Evolutionary conservation across 345 rosid species (phyloP).

Genomic region (Durio zibethinus): DNA sequence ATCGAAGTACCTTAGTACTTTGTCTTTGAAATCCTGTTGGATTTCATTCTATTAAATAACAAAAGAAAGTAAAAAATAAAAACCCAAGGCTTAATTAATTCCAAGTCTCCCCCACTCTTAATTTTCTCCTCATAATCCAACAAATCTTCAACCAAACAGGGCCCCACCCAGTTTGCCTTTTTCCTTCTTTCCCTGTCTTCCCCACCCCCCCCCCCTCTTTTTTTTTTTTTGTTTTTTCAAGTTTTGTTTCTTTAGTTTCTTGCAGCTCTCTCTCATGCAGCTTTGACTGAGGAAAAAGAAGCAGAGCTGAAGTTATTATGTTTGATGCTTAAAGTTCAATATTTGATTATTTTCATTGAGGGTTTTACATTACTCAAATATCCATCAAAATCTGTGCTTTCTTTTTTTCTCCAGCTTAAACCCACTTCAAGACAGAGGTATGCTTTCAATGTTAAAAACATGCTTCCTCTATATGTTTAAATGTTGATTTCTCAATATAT

Average conservation of each 20-base stretch:
- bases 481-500: not conserved
- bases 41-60: not conserved
- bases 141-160: conserved; percentile 12
- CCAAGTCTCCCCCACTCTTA: not conserved
- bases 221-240: not conserved
- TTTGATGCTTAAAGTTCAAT: conserved; percentile 8
- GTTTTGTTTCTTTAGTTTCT: not conserved
- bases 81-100: not conserved
- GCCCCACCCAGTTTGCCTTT: conserved; percentile 1
- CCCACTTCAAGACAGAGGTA: conserved; percentile 15
- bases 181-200: not conserved
- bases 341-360: not conserved
- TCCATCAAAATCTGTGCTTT: conserved; percentile 11
- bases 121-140: conserved; percentile 8
- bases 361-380: not conserved
- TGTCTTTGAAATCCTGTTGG: not conserved
- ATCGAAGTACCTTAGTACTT: not conserved
- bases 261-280: conserved; percentile 10
- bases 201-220: no score
- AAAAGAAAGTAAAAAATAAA: not conserved
- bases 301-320: not conserved
- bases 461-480: conserved; percentile 2
- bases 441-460: not conserved
- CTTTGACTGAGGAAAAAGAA: not conserved
- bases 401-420: conserved; percentile 2